Evolutionary conservation across 257 asterid genomes (phyloP), one percentile per base, ranked within the genome.

Genomic region (Jacaranda copaia): DNA sequence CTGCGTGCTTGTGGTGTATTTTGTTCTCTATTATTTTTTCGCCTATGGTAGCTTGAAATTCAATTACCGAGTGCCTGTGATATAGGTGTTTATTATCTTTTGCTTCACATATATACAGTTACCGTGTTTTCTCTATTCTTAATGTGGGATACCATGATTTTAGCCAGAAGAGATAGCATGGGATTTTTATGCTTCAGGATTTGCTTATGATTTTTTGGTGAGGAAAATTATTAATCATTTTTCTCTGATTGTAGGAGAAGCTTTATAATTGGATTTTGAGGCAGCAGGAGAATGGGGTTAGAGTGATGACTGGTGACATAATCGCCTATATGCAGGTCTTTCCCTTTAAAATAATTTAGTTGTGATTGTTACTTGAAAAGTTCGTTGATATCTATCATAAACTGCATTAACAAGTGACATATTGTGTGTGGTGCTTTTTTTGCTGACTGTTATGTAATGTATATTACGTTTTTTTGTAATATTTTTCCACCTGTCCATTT

Each of bases 261-360:
- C 92, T 87, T 67, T 84, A 85, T 56, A 75, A 78, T 73, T 87
- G 89, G 89, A 82, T 85, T 42, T 79, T 79, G 84, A 87, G 92
- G 85, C 84, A 80, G 80, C 90, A 89, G 73, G 90, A 87, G 82
- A 87, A 83, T 69, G 91, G 90, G 13, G 81, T 77, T 49, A 80
- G 90, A 82, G 94, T 89, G 75, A 84, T 74, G 78, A 53, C 94
- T 5, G 83, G 83, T 43, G 94, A 89, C 68, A 80, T 89, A 66
- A 59, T 81, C 3, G 81, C 92, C 15, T 85, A 87, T 81, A 40
- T 87, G 77, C 90, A 84, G 94, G 94, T 88, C 35, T 72, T 40
- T 46, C 64, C 70, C 58, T 56, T 73, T 5, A 10, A 9, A 48
- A 13, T 77, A 55, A 18, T 45, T 57, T 20, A 45, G 2, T 8